Conservation (phyloP, 2,329 filamentous ascomycete species). For the Teratosphaeriaceae sp. region DNA sequence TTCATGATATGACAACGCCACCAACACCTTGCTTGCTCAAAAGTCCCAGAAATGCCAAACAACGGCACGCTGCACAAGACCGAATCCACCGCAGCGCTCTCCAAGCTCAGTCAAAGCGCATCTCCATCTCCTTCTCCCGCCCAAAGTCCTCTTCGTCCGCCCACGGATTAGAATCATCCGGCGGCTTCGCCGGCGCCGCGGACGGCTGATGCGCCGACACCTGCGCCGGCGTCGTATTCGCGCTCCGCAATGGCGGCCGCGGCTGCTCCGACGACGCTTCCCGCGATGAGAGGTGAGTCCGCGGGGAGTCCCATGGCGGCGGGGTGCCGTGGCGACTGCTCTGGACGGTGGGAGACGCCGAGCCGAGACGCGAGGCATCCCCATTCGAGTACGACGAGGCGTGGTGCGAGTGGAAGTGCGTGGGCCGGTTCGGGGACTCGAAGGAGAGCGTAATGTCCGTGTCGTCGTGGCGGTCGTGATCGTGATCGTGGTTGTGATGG, state of each 20-base stretch:
- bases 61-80: background rate
- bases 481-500: conserved; percentile 12
- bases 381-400: conserved; percentile 7
- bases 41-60: background rate
- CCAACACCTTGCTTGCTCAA: conserved; percentile 1
- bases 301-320: conserved; percentile 5
- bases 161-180: conserved; percentile 39
- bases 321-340: background rate
- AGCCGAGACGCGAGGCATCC: background rate
- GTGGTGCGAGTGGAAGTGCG: conserved; percentile 4
- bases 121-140: conserved; percentile 41
- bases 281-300: too few relatives aligned
- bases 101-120: conserved; percentile 38
- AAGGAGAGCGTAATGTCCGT: conserved; percentile 45
- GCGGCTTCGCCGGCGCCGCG: background rate
- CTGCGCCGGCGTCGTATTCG: conserved; percentile 23
- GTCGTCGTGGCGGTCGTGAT: conserved; percentile 30
- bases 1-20: too few relatives aligned
- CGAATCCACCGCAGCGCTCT: background rate
- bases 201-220: background rate
- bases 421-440: conserved; percentile 22
- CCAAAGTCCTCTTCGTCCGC: conserved; percentile 43
- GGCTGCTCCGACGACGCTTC: conserved; percentile 1
- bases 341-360: background rate
- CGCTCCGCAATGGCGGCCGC: conserved; percentile 15